Evolutionary conservation across 306 rosid species (phyloP).

Genomic region (Malus fusca): DNA sequence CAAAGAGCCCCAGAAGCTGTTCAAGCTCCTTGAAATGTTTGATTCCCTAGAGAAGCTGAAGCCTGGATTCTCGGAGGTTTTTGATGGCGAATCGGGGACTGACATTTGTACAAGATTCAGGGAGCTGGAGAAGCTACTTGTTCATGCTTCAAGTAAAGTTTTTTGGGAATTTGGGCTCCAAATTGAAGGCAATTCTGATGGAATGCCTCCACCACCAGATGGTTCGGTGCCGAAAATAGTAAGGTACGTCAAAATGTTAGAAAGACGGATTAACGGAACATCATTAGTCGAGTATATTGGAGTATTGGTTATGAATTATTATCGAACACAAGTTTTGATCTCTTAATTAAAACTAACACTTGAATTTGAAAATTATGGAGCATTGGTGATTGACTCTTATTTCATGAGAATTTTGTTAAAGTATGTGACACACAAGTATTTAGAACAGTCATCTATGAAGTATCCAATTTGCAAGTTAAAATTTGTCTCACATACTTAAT

Average conservation of each 20-base stretch:
- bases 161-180: constrained; percentile 83
- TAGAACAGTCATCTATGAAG: no score
- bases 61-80: constrained; percentile 36
- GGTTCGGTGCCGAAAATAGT: constrained; percentile 79
- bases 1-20: constrained; percentile 83
- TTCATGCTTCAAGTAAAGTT: constrained; percentile 70
- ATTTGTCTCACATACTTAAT: no score
- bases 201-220: constrained; percentile 57
- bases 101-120: constrained; percentile 57
- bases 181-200: constrained; percentile 71
- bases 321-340: no score
- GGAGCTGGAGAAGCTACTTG: constrained; percentile 70
- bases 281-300: no score
- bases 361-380: no score
- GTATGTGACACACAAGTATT: no score
- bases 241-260: constrained; percentile 14
- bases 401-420: no score
- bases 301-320: no score
- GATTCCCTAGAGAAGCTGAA: constrained; percentile 53
- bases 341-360: no score
- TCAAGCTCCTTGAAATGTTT: constrained; percentile 80
- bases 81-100: constrained; percentile 55
- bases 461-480: no score
- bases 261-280: not conserved
- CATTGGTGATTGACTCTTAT: no score